phyloP scores from a whole-genome alignment of 2,329 filamentous ascomycete genomes.

The Harringtonia aguacate region DNA sequence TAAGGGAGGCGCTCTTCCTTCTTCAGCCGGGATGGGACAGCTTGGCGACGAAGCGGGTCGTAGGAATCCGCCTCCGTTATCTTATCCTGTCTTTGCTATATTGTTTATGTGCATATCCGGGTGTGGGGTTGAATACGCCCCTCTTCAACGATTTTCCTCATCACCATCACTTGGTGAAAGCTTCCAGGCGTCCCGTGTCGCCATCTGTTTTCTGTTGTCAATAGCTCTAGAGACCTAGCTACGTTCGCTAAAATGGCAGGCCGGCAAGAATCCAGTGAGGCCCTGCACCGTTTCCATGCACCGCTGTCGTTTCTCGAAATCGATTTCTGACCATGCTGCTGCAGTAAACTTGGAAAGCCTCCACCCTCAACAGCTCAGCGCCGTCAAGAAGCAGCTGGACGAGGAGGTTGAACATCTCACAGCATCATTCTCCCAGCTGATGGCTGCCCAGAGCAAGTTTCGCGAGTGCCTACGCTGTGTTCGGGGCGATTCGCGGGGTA shows the following conservation, averaged over 20 bases:
- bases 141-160: background rate
- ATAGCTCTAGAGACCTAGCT: too few relatives aligned
- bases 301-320: background rate
- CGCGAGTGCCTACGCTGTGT: slow-evolving; percentile 79
- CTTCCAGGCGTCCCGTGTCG: too few relatives aligned
- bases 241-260: too few relatives aligned
- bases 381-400: slow-evolving; percentile 93
- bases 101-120: background rate
- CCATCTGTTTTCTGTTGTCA: background rate
- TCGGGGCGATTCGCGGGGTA: slow-evolving; percentile 22
- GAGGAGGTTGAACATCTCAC: slow-evolving; percentile 93
- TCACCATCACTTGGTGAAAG: background rate
- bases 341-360: slow-evolving; percentile 61
- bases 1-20: too few relatives aligned
- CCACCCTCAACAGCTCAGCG: slow-evolving; percentile 72
- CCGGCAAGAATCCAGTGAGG: slow-evolving; percentile 11
- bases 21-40: too few relatives aligned
- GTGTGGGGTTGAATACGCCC: background rate
- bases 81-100: background rate
- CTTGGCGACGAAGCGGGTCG: too few relatives aligned
- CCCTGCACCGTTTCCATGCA: background rate
- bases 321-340: background rate
- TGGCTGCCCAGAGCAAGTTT: slow-evolving; percentile 85
- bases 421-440: slow-evolving; percentile 78
- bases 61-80: background rate